Base-by-base conservation (phyloP, 345 rosid species). In the Populus ilicifolia region DNA sequence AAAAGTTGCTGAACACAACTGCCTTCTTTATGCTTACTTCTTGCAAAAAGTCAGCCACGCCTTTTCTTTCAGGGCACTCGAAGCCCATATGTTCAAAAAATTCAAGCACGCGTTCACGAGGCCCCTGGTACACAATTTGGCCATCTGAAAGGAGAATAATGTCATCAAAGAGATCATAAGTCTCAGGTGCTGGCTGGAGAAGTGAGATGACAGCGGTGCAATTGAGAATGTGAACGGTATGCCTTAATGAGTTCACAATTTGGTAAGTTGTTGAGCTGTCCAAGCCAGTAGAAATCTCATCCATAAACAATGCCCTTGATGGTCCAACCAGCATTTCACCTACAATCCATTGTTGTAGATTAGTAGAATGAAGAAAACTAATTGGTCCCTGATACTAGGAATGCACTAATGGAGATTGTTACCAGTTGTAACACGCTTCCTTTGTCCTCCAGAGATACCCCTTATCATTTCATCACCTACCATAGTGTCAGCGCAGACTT, bases 391-490 rank as follows among this genome's bases (percentile, higher is more conserved):
- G 62, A 33, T 21, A 30, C 33, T 6, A 46, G 66, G 5, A 64
- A 33, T 50, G 36, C 27, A 65, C 6, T 35, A 14, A 4, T 29
- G 48, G 62, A 70, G 41, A 65, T 70, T 46, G 62, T 72, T 83
- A 90, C 97, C 98, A 36, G 94, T 91, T 25, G 98, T 93, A 30
- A 91, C 88, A 72, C 98, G 93, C 77, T 91, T 93, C 84, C 82
- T 90, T 80, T 93, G 93, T 5, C 96, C 94, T 38, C 98, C 98
- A 29, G 98, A 93, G 77, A 93, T 84, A 21, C 98, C 98, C 83
- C 96, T 84, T 36, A 86, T 17, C 94, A 93, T 90, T 73, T 85
- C 92, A 81, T 91, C 82, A 27, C 96, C 97, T 3, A 91, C 88
- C 83, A 92, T 67, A 1, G 87, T 91, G 67, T 92, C 97, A 20